Base-by-base conservation (phyloP, 352 stramenopile genomes). In the Globisporangium nodosum region DNA sequence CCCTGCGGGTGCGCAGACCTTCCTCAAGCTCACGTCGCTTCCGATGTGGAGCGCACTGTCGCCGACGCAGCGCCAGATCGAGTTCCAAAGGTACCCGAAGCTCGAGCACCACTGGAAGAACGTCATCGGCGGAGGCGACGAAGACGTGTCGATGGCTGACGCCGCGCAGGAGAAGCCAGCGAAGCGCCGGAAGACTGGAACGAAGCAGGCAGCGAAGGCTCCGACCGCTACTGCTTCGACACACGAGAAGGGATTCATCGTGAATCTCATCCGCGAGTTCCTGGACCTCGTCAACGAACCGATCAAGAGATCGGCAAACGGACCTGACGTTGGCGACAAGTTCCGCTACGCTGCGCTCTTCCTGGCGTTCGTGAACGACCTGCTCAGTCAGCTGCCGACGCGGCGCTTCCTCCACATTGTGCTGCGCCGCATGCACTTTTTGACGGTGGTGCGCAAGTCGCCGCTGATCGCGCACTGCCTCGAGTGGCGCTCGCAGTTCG, bases 371-470 rank as follows among this genome's bases (percentile, higher is more conserved):
- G 56, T 96, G 40, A 82, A 79, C 30, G 90, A 98, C 46, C 65
- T 98, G 9, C 70, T 98, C 51, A 77, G 63, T 27, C 87, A 97
- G 64, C 66, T 96, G 2, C 81, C 90, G n/a, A 98, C 92, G 21
- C 86, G 92, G n/a, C 84, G 87, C 42, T 96, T 95, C 47, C 64
- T 97, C 12, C 63, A 78, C 43, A 70, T 73, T 15, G 64, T 96
- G 43, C 55, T 97, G 40, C 68, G 84, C 3, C 79, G 88, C 50
- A 53, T 65, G 31, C 88, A 93, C 51, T 53, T 96, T 30, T 43
- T 80, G 2, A 64, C 72, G 18, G 45, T 49, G 11, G 66, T 87
- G 21, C 64, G 66, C 5, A 68, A 68, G 12, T 87, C 78, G 51
- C 39, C 55, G 15, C 51, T 87, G 21, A 49, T 86, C 3, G 64